Evolutionary conservation across 169 alveolate genomes (phyloP).

Genomic region (Plasmodium adleri): DNA sequence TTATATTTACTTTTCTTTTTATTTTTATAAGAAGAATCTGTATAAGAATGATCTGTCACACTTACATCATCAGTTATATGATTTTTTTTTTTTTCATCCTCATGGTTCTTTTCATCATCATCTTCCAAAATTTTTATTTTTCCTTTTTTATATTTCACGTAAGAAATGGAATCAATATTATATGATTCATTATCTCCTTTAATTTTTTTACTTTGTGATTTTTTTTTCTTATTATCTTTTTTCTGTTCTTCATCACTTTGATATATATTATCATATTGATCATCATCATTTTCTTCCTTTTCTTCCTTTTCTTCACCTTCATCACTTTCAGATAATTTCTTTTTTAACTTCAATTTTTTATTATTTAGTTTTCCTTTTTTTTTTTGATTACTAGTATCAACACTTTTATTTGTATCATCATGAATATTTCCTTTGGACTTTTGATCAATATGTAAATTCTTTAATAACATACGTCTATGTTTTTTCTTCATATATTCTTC

Average conservation of each 20-base stretch:
- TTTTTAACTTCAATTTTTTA: constrained; percentile 4
- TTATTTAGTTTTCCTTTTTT: constrained; percentile 2
- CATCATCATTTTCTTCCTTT: background rate
- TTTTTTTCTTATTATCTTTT: background rate
- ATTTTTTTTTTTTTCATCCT: too few species aligned
- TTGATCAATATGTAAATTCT: constrained; percentile 22
- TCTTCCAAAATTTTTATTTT: too few species aligned
- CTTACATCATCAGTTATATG: too few species aligned
- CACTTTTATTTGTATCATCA: constrained; percentile 3
- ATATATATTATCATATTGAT: background rate
- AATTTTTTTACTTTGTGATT: background rate
- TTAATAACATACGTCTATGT: constrained; percentile 59
- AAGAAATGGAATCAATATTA: too few species aligned
- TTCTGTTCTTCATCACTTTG: background rate
- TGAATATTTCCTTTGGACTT: constrained; percentile 2
- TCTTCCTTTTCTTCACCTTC: background rate
- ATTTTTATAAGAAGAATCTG: too few species aligned
- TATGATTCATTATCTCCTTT: constrained; percentile 2
- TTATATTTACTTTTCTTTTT: background rate
- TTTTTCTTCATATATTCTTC: constrained; percentile 80
- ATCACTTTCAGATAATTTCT: background rate
- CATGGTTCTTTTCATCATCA: too few species aligned
- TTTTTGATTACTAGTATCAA: background rate
- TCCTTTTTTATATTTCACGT: too few species aligned
- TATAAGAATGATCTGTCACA: too few species aligned